phyloP scores from a whole-genome alignment of 257 asterid species.

The Avicennia marina region DNA sequence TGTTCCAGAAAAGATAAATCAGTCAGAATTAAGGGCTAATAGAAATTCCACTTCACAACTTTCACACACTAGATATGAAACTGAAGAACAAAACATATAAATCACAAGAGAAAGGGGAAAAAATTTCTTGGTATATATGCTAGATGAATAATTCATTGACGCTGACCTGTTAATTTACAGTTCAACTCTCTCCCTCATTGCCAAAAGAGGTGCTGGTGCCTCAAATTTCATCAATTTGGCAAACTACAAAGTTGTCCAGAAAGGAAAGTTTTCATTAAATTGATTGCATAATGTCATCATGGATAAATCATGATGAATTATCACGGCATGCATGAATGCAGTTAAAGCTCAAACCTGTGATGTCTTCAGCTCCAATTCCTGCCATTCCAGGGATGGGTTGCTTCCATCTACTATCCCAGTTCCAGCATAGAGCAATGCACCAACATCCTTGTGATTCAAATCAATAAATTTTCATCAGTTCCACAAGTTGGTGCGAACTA shows the following conservation, averaged over 20 bases:
- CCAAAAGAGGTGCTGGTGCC: constrained; percentile 41
- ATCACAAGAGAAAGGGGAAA: neutral
- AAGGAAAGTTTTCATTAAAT: neutral
- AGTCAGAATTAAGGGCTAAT: constrained; percentile 9
- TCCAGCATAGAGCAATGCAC: constrained; percentile 87
- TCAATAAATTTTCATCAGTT: neutral
- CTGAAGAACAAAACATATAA: neutral
- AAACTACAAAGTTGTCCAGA: constrained; percentile 48
- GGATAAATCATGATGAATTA: neutral
- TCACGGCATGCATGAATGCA: neutral
- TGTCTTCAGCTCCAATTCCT: constrained; percentile 90
- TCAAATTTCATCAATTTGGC: constrained; percentile 83
- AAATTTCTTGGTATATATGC: neutral
- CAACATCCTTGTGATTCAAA: constrained; percentile 47
- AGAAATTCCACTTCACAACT: neutral
- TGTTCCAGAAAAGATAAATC: neutral
- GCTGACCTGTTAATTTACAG: constrained; percentile 18
- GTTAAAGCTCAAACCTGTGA: constrained; percentile 77
- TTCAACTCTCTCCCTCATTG: constrained; percentile 34
- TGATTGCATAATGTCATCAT: neutral
- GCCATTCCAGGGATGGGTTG: constrained; percentile 78
- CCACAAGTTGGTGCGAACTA: too few relatives aligned
- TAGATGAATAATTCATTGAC: too few relatives aligned
- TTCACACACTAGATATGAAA: neutral
- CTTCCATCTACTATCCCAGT: constrained; percentile 94